A percentile compares a stretch with the other conserved stretches of the same genome.
Conservation (phyloP, 495 filamentous ascomycete genomes). For the Extremus antarcticus region DNA sequence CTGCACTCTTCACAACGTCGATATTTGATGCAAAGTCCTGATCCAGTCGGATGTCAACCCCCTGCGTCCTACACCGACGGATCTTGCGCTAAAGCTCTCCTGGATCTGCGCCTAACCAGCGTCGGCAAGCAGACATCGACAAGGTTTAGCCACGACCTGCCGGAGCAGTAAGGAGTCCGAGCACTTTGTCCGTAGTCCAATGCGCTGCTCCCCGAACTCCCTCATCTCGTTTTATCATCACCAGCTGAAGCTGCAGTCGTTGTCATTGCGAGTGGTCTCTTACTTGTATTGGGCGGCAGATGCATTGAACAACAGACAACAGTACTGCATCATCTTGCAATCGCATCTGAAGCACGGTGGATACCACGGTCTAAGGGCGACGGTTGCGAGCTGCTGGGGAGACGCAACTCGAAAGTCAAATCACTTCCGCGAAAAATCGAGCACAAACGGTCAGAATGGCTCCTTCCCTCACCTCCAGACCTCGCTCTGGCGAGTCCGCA, state of each 20-base stretch:
- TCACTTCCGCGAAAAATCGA: neutral
- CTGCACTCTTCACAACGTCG: neutral
- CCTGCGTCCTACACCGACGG: neutral
- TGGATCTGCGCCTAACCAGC: neutral
- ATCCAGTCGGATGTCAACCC: neutral
- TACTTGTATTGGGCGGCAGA: too few relatives aligned
- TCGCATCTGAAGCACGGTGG: too few relatives aligned
- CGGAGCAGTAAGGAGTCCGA: conserved; percentile 5
- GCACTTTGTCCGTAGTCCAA: neutral
- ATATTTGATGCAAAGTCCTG: neutral
- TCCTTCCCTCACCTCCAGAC: conserved; percentile 31
- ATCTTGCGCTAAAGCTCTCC: neutral
- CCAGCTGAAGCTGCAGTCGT: neutral
- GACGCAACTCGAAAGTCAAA: neutral
- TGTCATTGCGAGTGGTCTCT: too few relatives aligned
- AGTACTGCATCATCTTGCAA: too few relatives aligned
- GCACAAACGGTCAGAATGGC: conserved; percentile 23
- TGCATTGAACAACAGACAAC: too few relatives aligned
- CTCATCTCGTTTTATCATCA: neutral
- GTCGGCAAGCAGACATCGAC: conserved; percentile 1
- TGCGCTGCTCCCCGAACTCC: neutral
- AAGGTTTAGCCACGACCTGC: conserved; percentile 4
- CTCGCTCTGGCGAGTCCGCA: conserved; percentile 30
- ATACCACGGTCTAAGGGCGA: too few relatives aligned
- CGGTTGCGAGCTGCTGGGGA: too few relatives aligned